A percentile compares a stretch with the other conserved stretches of the same genome.
Conservation (phyloP, 225 moss, liverwort and hornwort genomes). For the Straminergon stramineum region DNA sequence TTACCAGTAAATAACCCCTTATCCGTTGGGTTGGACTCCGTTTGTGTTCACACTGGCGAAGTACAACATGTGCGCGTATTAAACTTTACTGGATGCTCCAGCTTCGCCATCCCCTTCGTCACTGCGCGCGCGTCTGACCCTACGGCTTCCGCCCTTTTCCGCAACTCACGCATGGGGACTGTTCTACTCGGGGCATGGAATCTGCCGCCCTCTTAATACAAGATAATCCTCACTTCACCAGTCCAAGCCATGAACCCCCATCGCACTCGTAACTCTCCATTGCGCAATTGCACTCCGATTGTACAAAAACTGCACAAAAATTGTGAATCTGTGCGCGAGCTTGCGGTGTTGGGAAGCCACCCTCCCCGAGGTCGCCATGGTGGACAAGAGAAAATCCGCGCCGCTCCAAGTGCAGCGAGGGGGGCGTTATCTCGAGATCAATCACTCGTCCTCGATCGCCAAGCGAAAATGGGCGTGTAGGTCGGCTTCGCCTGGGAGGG, state of each 20-base stretch:
- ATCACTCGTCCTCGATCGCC: neutral
- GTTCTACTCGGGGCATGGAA: neutral
- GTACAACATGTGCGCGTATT: neutral
- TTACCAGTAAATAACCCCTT: too few relatives aligned
- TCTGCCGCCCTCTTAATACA: neutral
- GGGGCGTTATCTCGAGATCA: neutral
- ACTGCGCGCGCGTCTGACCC: neutral
- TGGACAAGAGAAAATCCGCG: neutral
- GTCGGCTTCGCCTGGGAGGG: neutral
- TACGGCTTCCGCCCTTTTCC: neutral
- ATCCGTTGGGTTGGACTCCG: neutral
- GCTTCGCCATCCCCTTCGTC: neutral
- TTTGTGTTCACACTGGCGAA: neutral
- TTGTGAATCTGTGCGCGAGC: neutral
- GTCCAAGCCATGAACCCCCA: neutral
- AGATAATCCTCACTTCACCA: neutral
- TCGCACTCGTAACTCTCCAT: neutral
- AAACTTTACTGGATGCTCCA: too few relatives aligned
- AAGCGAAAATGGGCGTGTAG: neutral
- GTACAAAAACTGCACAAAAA: neutral
- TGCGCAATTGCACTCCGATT: neutral
- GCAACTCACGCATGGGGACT: neutral
- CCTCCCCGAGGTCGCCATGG: conserved; percentile 1
- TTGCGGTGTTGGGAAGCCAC: neutral
- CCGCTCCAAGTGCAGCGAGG: neutral